Evolutionary conservation across 371 early-diverging fungal genomes (phyloP), one percentile per base, ranked within the genome.

Genomic region (Mucor irregularis): DNA sequence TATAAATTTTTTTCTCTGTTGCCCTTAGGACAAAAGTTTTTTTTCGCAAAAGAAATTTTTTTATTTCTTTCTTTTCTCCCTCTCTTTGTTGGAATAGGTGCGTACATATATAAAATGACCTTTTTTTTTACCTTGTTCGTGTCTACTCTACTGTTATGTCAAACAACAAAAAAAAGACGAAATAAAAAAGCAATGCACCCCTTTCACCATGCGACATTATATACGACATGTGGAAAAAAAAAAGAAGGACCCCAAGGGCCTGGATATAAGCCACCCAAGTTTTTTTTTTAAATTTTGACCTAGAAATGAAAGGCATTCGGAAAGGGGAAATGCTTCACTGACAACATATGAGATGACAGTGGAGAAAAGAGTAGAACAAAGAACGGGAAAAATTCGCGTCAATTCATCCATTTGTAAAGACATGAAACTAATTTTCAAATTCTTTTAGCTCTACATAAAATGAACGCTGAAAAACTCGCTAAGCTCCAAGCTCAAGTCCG

Each of bases 391-490:
- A 22, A 28, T 42, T 37, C 51, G 49, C 50, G 49, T 50, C n/a
- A 19, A 39, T 21, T 39, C 17, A 39, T 14, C 21, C 17, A 5
- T n/a, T 0, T 39, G 40, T 30, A 25, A 24, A 19, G n/a, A n/a
- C 5, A 7, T 5, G 31, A 26, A 44, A 53, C 7, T 34, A 43
- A 44, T 21, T 16, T 5, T 8, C 39, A n/a, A n/a, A n/a, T n/a
- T 43, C 29, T 51, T 48, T 42, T 54, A 46, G 40, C 45, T 63
- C 8, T 51, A 28, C 16, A 43, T 16, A 58, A 51, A 55, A 96
- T 96, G 97, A 93, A 95, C 88, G 85, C 90, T 76, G 96, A 94
- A 62, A 96, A 93, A 83, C 90, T 98, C 70, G 90, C 92, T 58
- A 93, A 93, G 84, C 90, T 97, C 64, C 95, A 95, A 81, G 52